A percentile compares a stretch with the other conserved stretches of the same genome.
Evolutionary conservation across 768 basidiomycete genomes (phyloP).

Genomic region (Boletus pseudopeckii): DNA sequence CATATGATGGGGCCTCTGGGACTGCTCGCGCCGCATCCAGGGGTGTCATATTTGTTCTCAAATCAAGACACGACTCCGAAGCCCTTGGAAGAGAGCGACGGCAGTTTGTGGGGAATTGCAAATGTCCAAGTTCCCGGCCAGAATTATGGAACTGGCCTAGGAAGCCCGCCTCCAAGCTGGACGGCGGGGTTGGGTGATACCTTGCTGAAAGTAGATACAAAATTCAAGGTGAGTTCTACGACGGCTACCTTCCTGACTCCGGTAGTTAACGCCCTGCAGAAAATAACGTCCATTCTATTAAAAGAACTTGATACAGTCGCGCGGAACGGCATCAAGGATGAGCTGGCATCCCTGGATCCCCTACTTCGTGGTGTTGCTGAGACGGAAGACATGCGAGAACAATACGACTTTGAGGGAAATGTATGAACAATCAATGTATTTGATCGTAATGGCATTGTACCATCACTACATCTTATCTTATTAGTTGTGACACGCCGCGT

Average conservation of each 20-base stretch:
- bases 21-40: slow-evolving; percentile 72
- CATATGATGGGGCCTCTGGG: slow-evolving; percentile 78
- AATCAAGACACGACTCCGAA: slow-evolving; percentile 37
- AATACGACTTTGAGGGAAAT: slow-evolving; percentile 43
- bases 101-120: slow-evolving; percentile 73
- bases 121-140: slow-evolving; percentile 37
- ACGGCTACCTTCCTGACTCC: background rate
- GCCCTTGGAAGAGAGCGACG: slow-evolving; percentile 40
- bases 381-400: slow-evolving; percentile 37
- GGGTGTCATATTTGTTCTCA: slow-evolving; percentile 73
- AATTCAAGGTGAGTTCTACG: slow-evolving; percentile 65
- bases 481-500: slow-evolving; percentile 19
- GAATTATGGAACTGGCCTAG: slow-evolving; percentile 34
- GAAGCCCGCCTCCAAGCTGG: slow-evolving; percentile 60
- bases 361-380: slow-evolving; percentile 57
- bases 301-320: slow-evolving; percentile 86
- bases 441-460: slow-evolving; percentile 23
- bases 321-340: slow-evolving; percentile 75
- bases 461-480: slow-evolving; percentile 12
- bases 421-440: slow-evolving; percentile 23
- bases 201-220: slow-evolving; percentile 76
- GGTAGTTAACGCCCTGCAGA: slow-evolving; percentile 44
- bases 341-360: slow-evolving; percentile 79
- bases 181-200: slow-evolving; percentile 63
- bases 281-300: slow-evolving; percentile 73